Base-by-base conservation (phyloP, 228 moss, liverwort and hornwort species). In the Sphagnum fallax region DNA sequence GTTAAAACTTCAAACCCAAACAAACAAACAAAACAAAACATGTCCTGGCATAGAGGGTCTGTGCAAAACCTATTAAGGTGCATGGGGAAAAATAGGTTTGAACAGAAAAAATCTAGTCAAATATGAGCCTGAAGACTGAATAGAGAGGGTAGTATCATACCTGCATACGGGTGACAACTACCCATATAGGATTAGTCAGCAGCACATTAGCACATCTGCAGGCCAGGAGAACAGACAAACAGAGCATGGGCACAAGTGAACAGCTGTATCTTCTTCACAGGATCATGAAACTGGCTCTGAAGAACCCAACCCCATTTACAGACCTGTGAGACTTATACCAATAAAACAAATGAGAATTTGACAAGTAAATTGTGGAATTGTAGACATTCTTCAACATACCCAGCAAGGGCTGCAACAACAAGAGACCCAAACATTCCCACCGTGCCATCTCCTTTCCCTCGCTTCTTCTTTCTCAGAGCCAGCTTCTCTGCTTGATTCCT, bases 131-230 rank as follows among this genome's bases (percentile, higher is more conserved):
- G 32, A 2, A 32, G 32, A 32, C 32, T 32, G 32, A 32, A 32
- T 32, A 32, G 32, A 32, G 32, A 32, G 32, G 32, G 32, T 32
- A 32, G 32, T 32, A 32, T 61, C 50, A 65, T 73, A 91, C 91
- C 86, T 94, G 93, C 98, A 98, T 98, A 63, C 93, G 92, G 10
- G 93, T 98, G 77, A 98, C 98, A 72, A 93, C 87, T 71, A 98
- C 98, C 97, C 98, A 98, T 61, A 98, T 89, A 61, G 98, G 98
- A 77, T 90, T 93, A 55, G 98, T 98, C 66, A 93, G 61, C 15
- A 93, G 69, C 18, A 98, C 98, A 74, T 98, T 98, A 8, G 80
- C 84, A 73, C 85, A 90, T 62, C 88, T 91, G 84, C 73, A 79
- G 52, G 55, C 52, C 58, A 59, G 64, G 66, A 50, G 13, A 15